phyloP scores from a whole-genome alignment of 257 asterid species.

The Penstemon barbatus region DNA sequence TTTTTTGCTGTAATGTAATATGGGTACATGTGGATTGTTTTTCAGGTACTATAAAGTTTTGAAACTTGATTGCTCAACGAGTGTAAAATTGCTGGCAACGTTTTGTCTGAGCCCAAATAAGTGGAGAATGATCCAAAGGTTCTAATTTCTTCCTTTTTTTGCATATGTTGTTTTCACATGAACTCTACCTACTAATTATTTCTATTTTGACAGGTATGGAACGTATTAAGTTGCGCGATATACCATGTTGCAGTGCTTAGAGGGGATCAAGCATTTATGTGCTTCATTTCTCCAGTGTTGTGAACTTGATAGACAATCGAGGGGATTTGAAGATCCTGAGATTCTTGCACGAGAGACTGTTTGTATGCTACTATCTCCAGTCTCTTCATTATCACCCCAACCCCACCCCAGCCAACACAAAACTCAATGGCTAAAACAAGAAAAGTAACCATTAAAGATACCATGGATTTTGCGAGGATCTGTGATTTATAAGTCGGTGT shows the following conservation, averaged over 20 bases:
- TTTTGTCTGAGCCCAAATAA: slow-evolving; percentile 27
- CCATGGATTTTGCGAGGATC: too few relatives aligned
- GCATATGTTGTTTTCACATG: neutral
- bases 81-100: neutral
- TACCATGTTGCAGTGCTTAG: slow-evolving; percentile 97
- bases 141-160: slow-evolving; percentile 13
- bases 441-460: too few relatives aligned
- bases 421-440: slow-evolving; percentile 1
- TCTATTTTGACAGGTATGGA: slow-evolving; percentile 68
- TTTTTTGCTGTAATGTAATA: slow-evolving; percentile 16
- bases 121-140: slow-evolving; percentile 90
- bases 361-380: slow-evolving; percentile 61
- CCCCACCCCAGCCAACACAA: neutral
- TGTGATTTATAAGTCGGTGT: neutral
- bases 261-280: slow-evolving; percentile 82
- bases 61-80: slow-evolving; percentile 4
- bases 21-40: slow-evolving; percentile 23
- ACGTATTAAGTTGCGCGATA: slow-evolving; percentile 55
- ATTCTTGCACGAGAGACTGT: slow-evolving; percentile 97
- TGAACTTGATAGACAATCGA: slow-evolving; percentile 78
- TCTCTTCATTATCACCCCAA: slow-evolving; percentile 7
- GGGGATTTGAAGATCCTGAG: slow-evolving; percentile 57
- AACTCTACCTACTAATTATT: neutral
- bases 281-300: slow-evolving; percentile 87
- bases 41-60: slow-evolving; percentile 21